Evolutionary conservation across 805 yeast species (phyloP).

Genomic region (Yarrowia sp.): DNA sequence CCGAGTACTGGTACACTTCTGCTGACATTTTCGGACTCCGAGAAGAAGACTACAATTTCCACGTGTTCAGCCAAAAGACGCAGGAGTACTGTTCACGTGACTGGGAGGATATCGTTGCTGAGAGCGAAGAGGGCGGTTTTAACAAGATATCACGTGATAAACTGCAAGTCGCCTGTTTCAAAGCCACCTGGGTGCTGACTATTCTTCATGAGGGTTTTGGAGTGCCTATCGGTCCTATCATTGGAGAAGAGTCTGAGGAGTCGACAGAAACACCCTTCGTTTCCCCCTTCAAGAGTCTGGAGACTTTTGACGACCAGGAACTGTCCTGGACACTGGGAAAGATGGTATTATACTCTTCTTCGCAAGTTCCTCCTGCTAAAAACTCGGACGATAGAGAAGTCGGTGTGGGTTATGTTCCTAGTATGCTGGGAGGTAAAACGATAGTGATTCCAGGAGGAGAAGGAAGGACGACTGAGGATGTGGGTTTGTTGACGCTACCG

Average conservation of each 20-base stretch:
- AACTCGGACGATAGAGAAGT: constrained; percentile 14
- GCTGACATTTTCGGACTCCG: constrained; percentile 88
- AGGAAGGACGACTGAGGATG: neutral
- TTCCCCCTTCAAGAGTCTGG: constrained; percentile 82
- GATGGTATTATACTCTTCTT: constrained; percentile 80
- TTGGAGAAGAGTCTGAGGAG: constrained; percentile 22
- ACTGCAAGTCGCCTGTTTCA: constrained; percentile 83
- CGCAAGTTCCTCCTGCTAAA: constrained; percentile 52
- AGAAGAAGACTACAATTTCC: constrained; percentile 79
- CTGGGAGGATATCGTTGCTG: constrained; percentile 65
- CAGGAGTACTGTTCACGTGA: constrained; percentile 75
- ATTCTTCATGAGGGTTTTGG: constrained; percentile 92
- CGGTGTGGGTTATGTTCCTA: constrained; percentile 26
- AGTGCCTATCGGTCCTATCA: constrained; percentile 58
- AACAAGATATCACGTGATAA: constrained; percentile 60
- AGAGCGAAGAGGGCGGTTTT: constrained; percentile 63
- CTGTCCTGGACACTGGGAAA: constrained; percentile 96
- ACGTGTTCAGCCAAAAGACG: constrained; percentile 66
- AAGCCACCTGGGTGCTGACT: constrained; percentile 92
- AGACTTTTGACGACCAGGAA: constrained; percentile 80
- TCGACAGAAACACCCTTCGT: constrained; percentile 42
- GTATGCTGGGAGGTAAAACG: constrained; percentile 20
- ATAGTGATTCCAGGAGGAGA: constrained; percentile 30
- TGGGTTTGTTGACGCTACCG: constrained; percentile 10
- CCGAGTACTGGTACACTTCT: constrained; percentile 98